These are phyloP conservation scores for Grammothele lineata DNA, from an alignment of 768 basidiomycete species.

Conservation along the genomic window DNA sequence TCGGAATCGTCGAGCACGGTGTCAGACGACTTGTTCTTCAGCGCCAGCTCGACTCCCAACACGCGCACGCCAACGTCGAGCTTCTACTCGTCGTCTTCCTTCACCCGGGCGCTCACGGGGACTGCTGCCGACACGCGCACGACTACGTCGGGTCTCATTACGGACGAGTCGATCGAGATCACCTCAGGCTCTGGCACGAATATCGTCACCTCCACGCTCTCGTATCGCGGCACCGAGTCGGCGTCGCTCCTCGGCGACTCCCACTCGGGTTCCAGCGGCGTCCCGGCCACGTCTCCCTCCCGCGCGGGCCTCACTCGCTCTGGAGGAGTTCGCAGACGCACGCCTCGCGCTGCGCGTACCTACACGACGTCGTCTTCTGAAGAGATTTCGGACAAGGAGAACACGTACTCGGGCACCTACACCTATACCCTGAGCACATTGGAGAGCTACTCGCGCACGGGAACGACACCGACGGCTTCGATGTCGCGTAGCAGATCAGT, in stretches of 20 bases:
- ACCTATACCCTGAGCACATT: constrained; percentile 23
- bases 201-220: constrained; percentile 46
- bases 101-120: constrained; percentile 21
- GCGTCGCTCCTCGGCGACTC: constrained; percentile 57
- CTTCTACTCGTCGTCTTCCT: constrained; percentile 35
- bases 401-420: constrained; percentile 29
- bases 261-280: constrained; percentile 26
- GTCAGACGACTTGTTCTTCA: constrained; percentile 47
- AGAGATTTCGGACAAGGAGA: constrained; percentile 57
- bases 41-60: constrained; percentile 33
- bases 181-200: constrained; percentile 41
- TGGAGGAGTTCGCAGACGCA: constrained; percentile 51
- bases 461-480: constrained; percentile 2
- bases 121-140: background rate
- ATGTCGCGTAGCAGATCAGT: constrained; percentile 10
- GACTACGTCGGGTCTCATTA: constrained; percentile 30
- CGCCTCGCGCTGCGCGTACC: constrained; percentile 40
- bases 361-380: constrained; percentile 39
- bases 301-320: constrained; percentile 49
- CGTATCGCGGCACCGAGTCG: constrained; percentile 47
- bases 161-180: constrained; percentile 37
- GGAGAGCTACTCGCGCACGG: constrained; percentile 22
- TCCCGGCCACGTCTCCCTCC: constrained; percentile 46
- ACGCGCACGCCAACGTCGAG: constrained; percentile 30
- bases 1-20: constrained; percentile 26